Evolutionary conservation across 1,139 yeast genomes (phyloP), one percentile per base, ranked within the genome.

Genomic region (Debaryomycetaceae sp.): DNA sequence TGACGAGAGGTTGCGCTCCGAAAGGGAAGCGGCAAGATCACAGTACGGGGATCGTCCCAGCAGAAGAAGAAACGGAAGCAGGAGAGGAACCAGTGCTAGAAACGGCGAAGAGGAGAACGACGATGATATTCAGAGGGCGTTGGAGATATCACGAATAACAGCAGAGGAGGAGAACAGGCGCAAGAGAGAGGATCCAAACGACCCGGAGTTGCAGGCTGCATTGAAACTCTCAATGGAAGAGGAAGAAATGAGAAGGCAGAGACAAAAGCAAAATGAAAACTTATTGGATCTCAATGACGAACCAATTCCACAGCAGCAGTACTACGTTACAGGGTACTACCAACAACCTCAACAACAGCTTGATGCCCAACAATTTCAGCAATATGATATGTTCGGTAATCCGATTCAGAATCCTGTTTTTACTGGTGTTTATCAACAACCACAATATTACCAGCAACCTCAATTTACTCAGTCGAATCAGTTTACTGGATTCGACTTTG

Each of bases 221-320:
- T 73, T 91, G 48, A 83, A 83, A 62, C 75, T 92, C 52, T 83
- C 94, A 31, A 71, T 83, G 59, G 97, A 89, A 63, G 98, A 92
- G 58, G 96, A 89, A 53, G 94, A 84, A 60, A 73, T 83, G 75
- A 77, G 82, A 55, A 78, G 75, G 51, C 67, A 70, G 48, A 71
- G 67, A 45, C 69, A 66, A 40, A 71, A 67, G 45, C 69, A 66
- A 40, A 61, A 61, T 38, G 79, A 75, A 44, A 69, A 72, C 47
- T 63, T 81, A 42, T 61, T 81, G 47, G 85, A 80, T 50, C 65
- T 80, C 44, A 73, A 70, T 44, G 85, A 78, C 44, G 65, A 53
- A 22, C 50, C 53, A 6, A 46, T 50, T 17, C 58, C 48, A 30
- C 63, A 54, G 19, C 65, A 55, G 33, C 49, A 46, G 31, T 56